Evolutionary conservation across 306 rosid species (phyloP).

Genomic region (Rosa lucieae): DNA sequence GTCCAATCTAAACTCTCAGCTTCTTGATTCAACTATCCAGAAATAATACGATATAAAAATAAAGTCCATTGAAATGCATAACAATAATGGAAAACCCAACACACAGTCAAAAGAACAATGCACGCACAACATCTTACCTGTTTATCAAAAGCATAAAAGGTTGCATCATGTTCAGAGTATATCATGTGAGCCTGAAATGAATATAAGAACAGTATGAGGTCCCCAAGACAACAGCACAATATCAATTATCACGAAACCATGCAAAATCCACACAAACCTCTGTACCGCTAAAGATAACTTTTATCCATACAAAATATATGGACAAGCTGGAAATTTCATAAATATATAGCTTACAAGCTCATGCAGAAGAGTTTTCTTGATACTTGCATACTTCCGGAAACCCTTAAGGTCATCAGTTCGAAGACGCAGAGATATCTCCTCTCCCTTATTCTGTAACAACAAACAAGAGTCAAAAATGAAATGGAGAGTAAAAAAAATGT

Average conservation of each 20-base stretch:
- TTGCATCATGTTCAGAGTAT: constrained; percentile 76
- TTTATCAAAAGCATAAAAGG: constrained; percentile 76
- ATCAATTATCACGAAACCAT: neutral
- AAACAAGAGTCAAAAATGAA: constrained; percentile 23
- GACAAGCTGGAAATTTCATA: constrained; percentile 4
- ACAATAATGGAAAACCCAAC: constrained; percentile 14
- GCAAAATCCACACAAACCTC: constrained; percentile 3
- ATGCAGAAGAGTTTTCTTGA: constrained; percentile 93
- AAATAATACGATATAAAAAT: constrained; percentile 28
- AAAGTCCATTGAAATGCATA: constrained; percentile 10
- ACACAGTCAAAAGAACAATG: neutral
- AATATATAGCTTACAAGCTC: constrained; percentile 72
- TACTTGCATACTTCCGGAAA: constrained; percentile 79
- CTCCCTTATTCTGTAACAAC: constrained; percentile 65
- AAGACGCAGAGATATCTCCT: constrained; percentile 95
- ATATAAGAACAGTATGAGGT: constrained; percentile 25
- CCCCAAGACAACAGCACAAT: constrained; percentile 11
- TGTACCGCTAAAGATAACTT: neutral
- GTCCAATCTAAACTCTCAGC: constrained; percentile 94
- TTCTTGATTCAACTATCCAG: constrained; percentile 78
- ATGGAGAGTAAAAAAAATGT: constrained; percentile 7
- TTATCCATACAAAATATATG: neutral
- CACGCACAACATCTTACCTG: constrained; percentile 56
- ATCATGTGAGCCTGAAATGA: constrained; percentile 89
- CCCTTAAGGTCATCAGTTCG: constrained; percentile 95